Evolutionary conservation across 345 rosid species (phyloP).

Genomic region (Arabis hirsuta): DNA sequence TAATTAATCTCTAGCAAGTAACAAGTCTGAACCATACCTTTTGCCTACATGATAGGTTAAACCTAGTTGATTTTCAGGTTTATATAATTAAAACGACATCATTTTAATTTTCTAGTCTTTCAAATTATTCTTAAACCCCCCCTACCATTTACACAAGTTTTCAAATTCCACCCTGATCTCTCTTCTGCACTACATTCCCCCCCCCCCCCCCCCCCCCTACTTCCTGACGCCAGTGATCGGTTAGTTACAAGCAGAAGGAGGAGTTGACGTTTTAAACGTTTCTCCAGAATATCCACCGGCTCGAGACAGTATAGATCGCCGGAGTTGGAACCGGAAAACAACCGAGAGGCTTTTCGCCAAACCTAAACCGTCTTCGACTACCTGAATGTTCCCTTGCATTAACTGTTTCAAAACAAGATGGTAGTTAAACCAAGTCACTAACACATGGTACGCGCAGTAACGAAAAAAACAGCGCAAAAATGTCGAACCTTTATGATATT

Average conservation of each 20-base stretch:
- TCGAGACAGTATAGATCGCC: slow-evolving; percentile 47
- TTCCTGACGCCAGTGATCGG: slow-evolving; percentile 6
- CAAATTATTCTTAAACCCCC: background rate
- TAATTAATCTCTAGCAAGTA: slow-evolving; percentile 1
- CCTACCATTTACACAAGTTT: slow-evolving; percentile 3
- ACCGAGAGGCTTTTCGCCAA: slow-evolving; percentile 69
- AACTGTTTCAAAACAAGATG: slow-evolving; percentile 47
- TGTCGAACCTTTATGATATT: slow-evolving; percentile 67
- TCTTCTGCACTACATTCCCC: background rate
- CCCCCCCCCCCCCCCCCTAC: background rate
- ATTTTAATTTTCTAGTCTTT: slow-evolving; percentile 4
- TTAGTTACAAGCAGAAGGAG: slow-evolving; percentile 22
- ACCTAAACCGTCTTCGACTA: slow-evolving; percentile 57
- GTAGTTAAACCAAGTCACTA: slow-evolving; percentile 8
- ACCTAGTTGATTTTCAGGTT: slow-evolving; percentile 25
- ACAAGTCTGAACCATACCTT: background rate
- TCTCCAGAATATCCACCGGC: slow-evolving; percentile 44
- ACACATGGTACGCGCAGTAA: background rate
- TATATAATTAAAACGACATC: slow-evolving; percentile 21
- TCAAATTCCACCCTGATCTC: slow-evolving; percentile 19
- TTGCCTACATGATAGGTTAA: slow-evolving; percentile 32
- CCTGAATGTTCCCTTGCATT: slow-evolving; percentile 80
- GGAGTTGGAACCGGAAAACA: slow-evolving; percentile 67
- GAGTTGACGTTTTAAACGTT: slow-evolving; percentile 26
- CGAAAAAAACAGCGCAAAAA: background rate